Base-by-base conservation (phyloP, 495 filamentous ascomycete species). In the Eremomyces bilateralis region DNA sequence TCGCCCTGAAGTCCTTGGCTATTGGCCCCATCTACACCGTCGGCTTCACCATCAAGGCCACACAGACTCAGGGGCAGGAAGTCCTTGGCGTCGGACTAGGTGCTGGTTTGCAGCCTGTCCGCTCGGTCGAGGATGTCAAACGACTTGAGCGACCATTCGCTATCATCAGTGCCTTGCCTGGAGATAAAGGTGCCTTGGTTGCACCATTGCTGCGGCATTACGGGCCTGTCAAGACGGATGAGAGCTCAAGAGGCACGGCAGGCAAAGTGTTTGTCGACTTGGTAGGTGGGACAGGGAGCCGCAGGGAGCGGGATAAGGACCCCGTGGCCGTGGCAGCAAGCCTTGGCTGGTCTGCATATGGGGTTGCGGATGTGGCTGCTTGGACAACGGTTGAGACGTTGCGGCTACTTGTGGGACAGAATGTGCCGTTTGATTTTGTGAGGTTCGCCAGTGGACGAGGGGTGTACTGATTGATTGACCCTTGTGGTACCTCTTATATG, bases 351-450 rank as follows among this genome's bases (percentile, higher is more conserved):
- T 76, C 71, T 22, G 73, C 74, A 6, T 84, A 84, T 52, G 76
- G 76, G 2, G 67, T 72, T 21, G 73, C 73, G 17, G 78, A 84
- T 45, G 74, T 81, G 20, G 73, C 67, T 46, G 77, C 77, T 0
- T 84, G 79, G 56, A 81, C 76, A 8, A 82, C 76, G 15, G 78
- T 81, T 12, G 76, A 82, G 52, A 84, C 74, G 21, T 53, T 84
- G 6, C 59, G 78, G 30, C 44, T 84, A 41, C 59, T 88, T 5
- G 77, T 84, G 5, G 79, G 80, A 12, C 73, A 82, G 60, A 83
- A 83, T 49, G 78, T 88, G 22, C 75, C 76, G 18, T 83, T 80
- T 57, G 80, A 80, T 53, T 88, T 88, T 57, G n/a, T n/a, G n/a
- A n/a, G n/a, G n/a, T n/a, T n/a, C n/a, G n/a, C n/a, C n/a, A n/a